Conservation (phyloP, 768 basidiomycete species). For the Lepiota brunneoincarnata region DNA sequence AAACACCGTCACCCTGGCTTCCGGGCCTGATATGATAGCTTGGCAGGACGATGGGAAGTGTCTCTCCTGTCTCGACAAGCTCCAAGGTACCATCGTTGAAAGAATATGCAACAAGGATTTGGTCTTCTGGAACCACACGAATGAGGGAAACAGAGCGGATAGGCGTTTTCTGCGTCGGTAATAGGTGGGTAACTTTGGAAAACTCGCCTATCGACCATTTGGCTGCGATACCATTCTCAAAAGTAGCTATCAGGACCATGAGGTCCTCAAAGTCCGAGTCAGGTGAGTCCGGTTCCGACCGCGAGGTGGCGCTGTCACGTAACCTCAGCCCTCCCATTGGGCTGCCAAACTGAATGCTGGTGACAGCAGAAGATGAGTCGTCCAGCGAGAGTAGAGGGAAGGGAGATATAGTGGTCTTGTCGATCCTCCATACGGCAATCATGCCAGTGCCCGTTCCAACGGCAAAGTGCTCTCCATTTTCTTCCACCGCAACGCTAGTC, state of each 20-base stretch:
- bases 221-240: slow-evolving; percentile 57
- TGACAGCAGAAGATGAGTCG: slow-evolving; percentile 46
- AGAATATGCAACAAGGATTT: slow-evolving; percentile 54
- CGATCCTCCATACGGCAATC: slow-evolving; percentile 62
- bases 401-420: slow-evolving; percentile 31
- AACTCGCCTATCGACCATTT: slow-evolving; percentile 46
- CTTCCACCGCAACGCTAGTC: slow-evolving; percentile 63
- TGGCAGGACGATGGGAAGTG: slow-evolving; percentile 36
- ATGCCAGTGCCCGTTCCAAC: slow-evolving; percentile 69
- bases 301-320: slow-evolving; percentile 18
- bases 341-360: slow-evolving; percentile 49
- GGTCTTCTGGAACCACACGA: slow-evolving; percentile 43
- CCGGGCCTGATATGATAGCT: slow-evolving; percentile 59
- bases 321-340: slow-evolving; percentile 10
- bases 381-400: slow-evolving; percentile 40
- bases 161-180: slow-evolving; percentile 38
- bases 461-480: slow-evolving; percentile 59
- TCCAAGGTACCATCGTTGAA: slow-evolving; percentile 68
- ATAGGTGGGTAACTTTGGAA: slow-evolving; percentile 34
- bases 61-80: slow-evolving; percentile 49
- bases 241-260: slow-evolving; percentile 44
- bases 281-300: slow-evolving; percentile 31
- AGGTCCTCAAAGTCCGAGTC: slow-evolving; percentile 16
- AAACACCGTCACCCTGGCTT: slow-evolving; percentile 50
- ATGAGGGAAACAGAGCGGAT: slow-evolving; percentile 50